phyloP scores from a whole-genome alignment of 2,329 filamentous ascomycete species.

The Epichloe bromicola region DNA sequence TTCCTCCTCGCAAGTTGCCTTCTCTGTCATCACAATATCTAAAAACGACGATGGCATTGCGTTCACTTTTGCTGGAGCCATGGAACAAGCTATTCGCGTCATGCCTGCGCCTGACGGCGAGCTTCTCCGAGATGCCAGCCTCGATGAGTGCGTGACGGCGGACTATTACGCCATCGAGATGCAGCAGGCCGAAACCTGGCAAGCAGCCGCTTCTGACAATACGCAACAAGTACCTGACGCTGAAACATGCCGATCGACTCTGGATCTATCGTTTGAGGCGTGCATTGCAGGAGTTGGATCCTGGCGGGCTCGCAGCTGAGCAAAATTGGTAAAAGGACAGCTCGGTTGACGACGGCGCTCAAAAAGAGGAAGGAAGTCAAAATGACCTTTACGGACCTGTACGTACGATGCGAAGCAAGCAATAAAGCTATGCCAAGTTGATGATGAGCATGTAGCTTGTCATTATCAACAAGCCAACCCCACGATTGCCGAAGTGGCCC shows the following conservation, averaged over 20 bases:
- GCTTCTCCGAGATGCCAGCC: background rate
- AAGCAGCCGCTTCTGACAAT: background rate
- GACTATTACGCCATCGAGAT: conserved; percentile 11
- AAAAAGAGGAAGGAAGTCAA: background rate
- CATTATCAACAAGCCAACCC: too few species aligned
- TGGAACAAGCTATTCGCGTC: conserved; percentile 4
- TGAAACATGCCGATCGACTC: background rate
- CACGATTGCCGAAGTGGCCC: too few species aligned
- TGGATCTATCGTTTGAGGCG: conserved; percentile 5
- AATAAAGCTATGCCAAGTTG: too few species aligned
- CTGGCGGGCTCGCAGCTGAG: background rate
- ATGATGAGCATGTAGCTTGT: too few species aligned
- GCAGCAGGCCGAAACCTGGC: conserved; percentile 4
- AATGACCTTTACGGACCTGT: too few species aligned
- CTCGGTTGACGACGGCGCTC: background rate
- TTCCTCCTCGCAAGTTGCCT: background rate
- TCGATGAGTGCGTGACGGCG: conserved; percentile 9
- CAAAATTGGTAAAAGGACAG: background rate
- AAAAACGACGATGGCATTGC: conserved; percentile 1
- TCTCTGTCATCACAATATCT: background rate
- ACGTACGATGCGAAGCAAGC: too few species aligned
- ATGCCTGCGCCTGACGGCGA: conserved; percentile 3
- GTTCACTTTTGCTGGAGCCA: conserved; percentile 5
- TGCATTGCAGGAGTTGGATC: conserved; percentile 1
- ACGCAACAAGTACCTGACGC: background rate